phyloP scores from a whole-genome alignment of 768 basidiomycete genomes.

The Neoboletus brunneissimus region DNA sequence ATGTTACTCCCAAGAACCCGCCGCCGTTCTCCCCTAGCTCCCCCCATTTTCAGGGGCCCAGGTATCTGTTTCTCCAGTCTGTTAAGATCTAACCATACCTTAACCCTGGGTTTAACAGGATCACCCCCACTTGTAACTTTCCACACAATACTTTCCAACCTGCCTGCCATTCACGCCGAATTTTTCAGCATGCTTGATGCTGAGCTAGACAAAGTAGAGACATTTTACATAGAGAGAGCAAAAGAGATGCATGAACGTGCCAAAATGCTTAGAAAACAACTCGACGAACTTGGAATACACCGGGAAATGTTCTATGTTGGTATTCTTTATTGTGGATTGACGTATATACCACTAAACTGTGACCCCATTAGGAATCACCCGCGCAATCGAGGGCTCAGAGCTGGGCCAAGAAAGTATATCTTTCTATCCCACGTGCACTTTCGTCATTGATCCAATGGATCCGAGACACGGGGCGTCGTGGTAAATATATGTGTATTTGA shows the following conservation, averaged over 20 bases:
- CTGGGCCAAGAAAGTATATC: constrained; percentile 15
- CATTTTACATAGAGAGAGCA: constrained; percentile 76
- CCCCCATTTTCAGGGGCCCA: constrained; percentile 3
- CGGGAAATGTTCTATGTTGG: constrained; percentile 54
- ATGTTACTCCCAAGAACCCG: neutral
- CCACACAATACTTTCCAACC: constrained; percentile 47
- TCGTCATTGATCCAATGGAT: constrained; percentile 2
- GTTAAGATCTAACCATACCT: neutral
- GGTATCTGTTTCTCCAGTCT: constrained; percentile 6
- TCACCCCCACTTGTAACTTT: constrained; percentile 35
- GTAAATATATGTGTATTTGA: neutral
- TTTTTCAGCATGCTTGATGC: constrained; percentile 79
- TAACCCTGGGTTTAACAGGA: constrained; percentile 6
- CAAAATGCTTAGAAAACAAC: constrained; percentile 57
- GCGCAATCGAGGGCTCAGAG: constrained; percentile 1
- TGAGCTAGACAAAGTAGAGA: constrained; percentile 82
- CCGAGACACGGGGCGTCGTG: neutral
- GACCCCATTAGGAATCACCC: constrained; percentile 14
- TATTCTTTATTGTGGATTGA: constrained; percentile 12
- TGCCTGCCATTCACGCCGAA: constrained; percentile 57
- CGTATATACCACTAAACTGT: neutral
- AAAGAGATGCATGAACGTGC: constrained; percentile 53
- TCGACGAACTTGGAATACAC: constrained; percentile 73
- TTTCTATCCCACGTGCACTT: constrained; percentile 3
- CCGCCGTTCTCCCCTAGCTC: neutral